Conservation (phyloP, 2,329 filamentous ascomycete genomes). For the Colletotrichum limetticola region DNA sequence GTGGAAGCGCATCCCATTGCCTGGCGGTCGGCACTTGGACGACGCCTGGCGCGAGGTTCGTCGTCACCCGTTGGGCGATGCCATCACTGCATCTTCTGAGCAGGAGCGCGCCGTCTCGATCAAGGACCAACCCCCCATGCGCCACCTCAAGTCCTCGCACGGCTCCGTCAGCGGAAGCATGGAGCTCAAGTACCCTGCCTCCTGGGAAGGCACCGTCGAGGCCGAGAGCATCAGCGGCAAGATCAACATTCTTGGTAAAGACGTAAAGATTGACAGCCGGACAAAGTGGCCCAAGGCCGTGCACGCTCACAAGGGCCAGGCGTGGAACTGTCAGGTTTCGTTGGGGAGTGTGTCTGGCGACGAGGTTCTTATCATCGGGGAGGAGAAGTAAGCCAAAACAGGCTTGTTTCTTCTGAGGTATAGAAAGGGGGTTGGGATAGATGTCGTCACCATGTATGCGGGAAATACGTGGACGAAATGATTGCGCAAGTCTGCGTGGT, state of each 20-base stretch:
- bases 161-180: constrained; percentile 56
- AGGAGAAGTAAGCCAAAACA: neutral
- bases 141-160: constrained; percentile 54
- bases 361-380: constrained; percentile 1
- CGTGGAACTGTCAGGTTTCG: neutral
- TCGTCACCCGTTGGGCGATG: neutral
- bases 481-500: neutral
- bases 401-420: neutral
- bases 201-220: constrained; percentile 60
- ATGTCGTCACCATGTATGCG: neutral
- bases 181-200: constrained; percentile 55
- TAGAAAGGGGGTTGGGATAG: neutral
- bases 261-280: constrained; percentile 50
- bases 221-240: constrained; percentile 53
- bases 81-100: neutral
- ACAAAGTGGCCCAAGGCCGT: constrained; percentile 48
- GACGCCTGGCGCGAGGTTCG: neutral
- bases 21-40: constrained; percentile 7
- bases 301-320: constrained; percentile 41
- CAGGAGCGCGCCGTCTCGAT: neutral
- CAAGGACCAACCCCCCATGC: constrained; percentile 39
- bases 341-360: constrained; percentile 15
- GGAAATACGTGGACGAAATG: constrained; percentile 11
- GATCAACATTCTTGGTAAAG: constrained; percentile 53
- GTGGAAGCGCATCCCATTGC: constrained; percentile 35